Conservation (phyloP, 1,284 basidiomycete genomes). For the Ganoderma lingzhi region DNA sequence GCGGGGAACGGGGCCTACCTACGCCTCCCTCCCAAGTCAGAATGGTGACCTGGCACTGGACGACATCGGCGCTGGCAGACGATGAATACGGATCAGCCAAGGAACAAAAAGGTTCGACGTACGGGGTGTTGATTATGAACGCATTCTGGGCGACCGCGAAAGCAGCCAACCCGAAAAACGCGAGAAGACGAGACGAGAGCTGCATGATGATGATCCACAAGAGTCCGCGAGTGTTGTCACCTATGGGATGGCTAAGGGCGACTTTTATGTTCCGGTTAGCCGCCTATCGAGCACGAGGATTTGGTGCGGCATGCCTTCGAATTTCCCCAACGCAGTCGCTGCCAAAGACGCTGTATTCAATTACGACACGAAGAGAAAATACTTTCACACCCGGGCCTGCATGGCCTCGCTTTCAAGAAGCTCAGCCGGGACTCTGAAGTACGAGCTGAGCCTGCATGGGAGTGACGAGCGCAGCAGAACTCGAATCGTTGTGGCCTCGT, state of each 20-base stretch:
- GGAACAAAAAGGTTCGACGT: not conserved
- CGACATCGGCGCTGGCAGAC: not conserved
- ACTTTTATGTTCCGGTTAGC: not conserved
- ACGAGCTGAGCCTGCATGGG: not conserved
- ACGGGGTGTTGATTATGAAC: not conserved
- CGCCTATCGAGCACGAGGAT: not conserved
- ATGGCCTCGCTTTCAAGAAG: not conserved
- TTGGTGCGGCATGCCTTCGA: not conserved
- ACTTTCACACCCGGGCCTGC: not conserved
- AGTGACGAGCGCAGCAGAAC: not conserved
- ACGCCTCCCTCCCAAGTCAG: not conserved
- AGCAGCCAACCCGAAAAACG: not conserved
- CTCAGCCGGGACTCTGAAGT: not conserved
- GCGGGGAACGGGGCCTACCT: not conserved
- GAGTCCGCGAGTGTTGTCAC: not conserved
- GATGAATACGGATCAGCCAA: not conserved
- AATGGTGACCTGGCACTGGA: not conserved
- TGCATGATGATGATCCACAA: not conserved
- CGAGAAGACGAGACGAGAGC: not conserved
- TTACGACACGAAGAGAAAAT: no score
- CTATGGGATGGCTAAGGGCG: not conserved
- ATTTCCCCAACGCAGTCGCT: not conserved
- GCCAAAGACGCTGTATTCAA: not conserved
- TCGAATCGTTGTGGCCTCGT: not conserved
- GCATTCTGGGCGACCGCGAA: not conserved